Base-by-base conservation (phyloP, 352 stramenopile species). In the Phytophthora nicotianae region DNA sequence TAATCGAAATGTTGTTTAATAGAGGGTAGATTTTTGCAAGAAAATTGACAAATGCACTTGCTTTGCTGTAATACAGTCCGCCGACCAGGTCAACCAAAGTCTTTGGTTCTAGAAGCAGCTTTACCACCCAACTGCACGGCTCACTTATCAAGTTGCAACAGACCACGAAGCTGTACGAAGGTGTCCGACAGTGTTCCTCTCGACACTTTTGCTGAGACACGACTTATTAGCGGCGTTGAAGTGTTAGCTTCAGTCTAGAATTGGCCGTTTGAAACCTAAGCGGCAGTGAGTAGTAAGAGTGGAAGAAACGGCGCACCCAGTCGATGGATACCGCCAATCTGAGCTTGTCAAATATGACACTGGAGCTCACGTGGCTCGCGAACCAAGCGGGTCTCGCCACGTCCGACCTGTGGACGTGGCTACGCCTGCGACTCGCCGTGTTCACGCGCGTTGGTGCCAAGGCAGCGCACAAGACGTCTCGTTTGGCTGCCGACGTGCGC, bases 331-430 rank as follows among this genome's bases (percentile, higher is more conserved):
- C 37, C 14, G 17, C 35, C 40, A 19, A 46, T 17, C 43, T 50
- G 14, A 50, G 16, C 13, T 49, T 69, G 20, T 46, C 60, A 0
- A 37, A 62, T 32, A 38, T 55, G 29, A n/a, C 43, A 26, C 19
- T 66, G 51, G 32, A 64, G 51, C 64, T 72, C 26, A 29, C 58
- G 11, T 50, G 40, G n/a, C 21, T 61, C 41, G 26, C 46, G 24
- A 19, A 29, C 29, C 50, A 43, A 35, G 46, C 56, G 7, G 20
- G 20, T 5, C 17, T 53, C 14, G 48, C 42, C 27, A 32, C 32
- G 3, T 43, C 38, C 13, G 68, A 69, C 35, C 38, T 75, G 4
- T 75, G 56, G 68, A 20, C 27, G 10, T 68, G 57, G 51, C 33
- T 72, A 19, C 58, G 46, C 11, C 19, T 65, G 0, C 57, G 52